Conservation (phyloP, 1,284 basidiomycete genomes). For the Mycena citricolor region DNA sequence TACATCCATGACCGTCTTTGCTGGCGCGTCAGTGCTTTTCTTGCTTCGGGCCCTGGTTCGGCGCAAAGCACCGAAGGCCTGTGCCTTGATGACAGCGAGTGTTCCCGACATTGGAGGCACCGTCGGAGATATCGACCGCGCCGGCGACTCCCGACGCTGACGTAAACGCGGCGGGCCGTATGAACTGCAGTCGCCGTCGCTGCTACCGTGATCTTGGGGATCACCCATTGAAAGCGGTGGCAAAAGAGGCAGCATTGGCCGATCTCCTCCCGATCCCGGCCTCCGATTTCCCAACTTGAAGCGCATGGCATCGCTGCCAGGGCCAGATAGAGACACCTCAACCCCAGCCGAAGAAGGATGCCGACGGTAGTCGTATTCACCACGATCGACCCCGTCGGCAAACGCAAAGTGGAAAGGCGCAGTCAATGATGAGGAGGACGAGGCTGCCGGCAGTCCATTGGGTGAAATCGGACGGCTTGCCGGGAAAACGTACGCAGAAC, state of each 20-base stretch:
- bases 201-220: constrained; percentile 54
- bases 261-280: constrained; percentile 50
- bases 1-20: constrained; percentile 75
- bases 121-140: constrained; percentile 62
- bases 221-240: constrained; percentile 54
- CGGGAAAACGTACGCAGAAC: constrained; percentile 63
- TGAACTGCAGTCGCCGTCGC: constrained; percentile 51
- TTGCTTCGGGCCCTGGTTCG: constrained; percentile 71
- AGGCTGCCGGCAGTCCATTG: constrained; percentile 63
- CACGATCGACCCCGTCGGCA: constrained; percentile 54
- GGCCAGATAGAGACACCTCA: constrained; percentile 58
- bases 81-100: constrained; percentile 82
- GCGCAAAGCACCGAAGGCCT: constrained; percentile 79
- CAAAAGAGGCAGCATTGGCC: constrained; percentile 47
- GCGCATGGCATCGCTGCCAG: constrained; percentile 54
- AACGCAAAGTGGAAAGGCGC: constrained; percentile 66
- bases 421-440: constrained; percentile 62
- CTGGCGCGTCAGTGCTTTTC: constrained; percentile 68
- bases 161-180: constrained; percentile 43
- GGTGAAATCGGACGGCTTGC: constrained; percentile 74
- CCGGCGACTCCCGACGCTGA: constrained; percentile 44
- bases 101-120: constrained; percentile 69
- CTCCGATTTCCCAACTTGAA: constrained; percentile 54
- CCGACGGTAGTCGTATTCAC: constrained; percentile 66
- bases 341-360: constrained; percentile 54